A percentile compares a stretch with the other conserved stretches of the same genome.
Evolutionary conservation across 768 basidiomycete species (phyloP).

Genomic region (Lactarius trivialis): DNA sequence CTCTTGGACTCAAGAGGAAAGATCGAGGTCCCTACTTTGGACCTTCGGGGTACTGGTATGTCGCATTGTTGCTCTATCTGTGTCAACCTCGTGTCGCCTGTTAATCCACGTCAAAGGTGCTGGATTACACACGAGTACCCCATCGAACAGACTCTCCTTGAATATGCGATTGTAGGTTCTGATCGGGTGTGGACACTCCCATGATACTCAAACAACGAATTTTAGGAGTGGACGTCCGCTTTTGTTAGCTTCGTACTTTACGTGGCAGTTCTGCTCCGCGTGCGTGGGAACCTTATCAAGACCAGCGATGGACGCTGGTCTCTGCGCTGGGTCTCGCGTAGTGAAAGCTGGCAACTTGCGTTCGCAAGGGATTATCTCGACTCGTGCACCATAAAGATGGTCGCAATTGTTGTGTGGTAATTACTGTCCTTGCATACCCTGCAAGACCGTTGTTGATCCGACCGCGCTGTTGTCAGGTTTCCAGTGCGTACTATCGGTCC

Average conservation of each 20-base stretch:
- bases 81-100: not conserved
- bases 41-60: slow-evolving; percentile 38
- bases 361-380: slow-evolving; percentile 32
- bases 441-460: not conserved
- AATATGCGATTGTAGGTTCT: slow-evolving; percentile 40
- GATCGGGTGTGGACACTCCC: not conserved
- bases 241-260: slow-evolving; percentile 32
- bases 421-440: not conserved
- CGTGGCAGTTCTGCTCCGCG: slow-evolving; percentile 31
- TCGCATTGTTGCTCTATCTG: not conserved
- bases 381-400: slow-evolving; percentile 30
- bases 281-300: slow-evolving; percentile 34
- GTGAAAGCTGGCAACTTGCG: slow-evolving; percentile 31
- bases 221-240: slow-evolving; percentile 33
- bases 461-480: slow-evolving; percentile 15
- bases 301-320: slow-evolving; percentile 26
- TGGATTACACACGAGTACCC: slow-evolving; percentile 42
- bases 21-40: slow-evolving; percentile 39
- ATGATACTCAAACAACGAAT: not conserved
- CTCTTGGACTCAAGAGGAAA: slow-evolving; percentile 31
- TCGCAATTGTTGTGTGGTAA: slow-evolving; percentile 32
- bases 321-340: slow-evolving; percentile 29
- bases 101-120: slow-evolving; percentile 29
- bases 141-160: slow-evolving; percentile 33
- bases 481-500: slow-evolving; percentile 21